Conservation (phyloP, 164 flowering plant genomes). For the Sedum album region DNA sequence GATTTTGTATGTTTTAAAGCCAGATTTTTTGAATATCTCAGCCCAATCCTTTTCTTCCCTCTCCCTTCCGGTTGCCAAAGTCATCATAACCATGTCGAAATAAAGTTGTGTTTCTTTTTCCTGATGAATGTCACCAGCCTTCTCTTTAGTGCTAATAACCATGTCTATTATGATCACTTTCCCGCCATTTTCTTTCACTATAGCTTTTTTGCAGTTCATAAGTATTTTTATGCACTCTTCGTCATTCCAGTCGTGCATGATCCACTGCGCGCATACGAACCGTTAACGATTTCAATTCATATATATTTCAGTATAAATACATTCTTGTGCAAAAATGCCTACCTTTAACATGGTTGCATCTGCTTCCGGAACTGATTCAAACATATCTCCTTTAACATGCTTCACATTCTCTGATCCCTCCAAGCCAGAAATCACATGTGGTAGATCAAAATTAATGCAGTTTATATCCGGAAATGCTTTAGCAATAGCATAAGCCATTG, state of each 20-base stretch:
- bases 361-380: conserved; percentile 20
- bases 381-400: conserved; percentile 8
- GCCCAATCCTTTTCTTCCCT: background rate
- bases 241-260: background rate
- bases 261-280: background rate
- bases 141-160: background rate
- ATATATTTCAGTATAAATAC: no score
- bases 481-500: conserved; percentile 10
- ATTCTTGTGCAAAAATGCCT: background rate
- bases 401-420: conserved; percentile 14
- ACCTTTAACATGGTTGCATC: conserved; percentile 25
- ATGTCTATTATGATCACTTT: background rate
- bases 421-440: conserved; percentile 22
- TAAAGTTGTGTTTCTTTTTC: background rate
- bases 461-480: conserved; percentile 10
- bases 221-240: background rate
- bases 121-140: background rate
- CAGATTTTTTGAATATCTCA: no score
- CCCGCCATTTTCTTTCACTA: background rate
- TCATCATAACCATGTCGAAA: background rate
- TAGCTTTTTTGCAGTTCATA: background rate
- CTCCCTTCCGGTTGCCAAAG: background rate
- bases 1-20: no score
- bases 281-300: no score
- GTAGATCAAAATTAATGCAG: conserved; percentile 21